Conservation (phyloP, 225 moss, liverwort and hornwort species). For the Sphagnum tenellum region DNA sequence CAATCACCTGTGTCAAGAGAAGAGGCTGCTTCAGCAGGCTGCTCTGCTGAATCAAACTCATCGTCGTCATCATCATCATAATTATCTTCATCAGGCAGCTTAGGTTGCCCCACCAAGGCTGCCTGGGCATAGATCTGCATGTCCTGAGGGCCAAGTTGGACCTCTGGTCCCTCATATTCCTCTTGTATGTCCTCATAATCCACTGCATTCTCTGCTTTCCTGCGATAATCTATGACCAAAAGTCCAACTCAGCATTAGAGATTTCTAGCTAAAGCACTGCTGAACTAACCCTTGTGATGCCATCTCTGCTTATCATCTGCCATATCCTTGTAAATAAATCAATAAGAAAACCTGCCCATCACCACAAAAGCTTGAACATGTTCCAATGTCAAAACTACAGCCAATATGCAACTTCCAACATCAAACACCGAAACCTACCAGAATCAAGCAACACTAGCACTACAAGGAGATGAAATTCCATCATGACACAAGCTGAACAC, state of each 20-base stretch:
- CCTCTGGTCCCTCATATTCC: conserved; percentile 88
- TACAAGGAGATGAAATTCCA: too few relatives aligned
- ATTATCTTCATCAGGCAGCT: conserved; percentile 72
- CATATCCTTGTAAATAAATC: too few relatives aligned
- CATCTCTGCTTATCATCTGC: too few relatives aligned
- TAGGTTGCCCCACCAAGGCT: conserved; percentile 65
- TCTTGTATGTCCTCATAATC: conserved; percentile 99
- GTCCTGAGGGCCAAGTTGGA: conserved; percentile 67
- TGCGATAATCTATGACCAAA: conserved; percentile 64
- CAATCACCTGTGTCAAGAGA: conserved; percentile 20
- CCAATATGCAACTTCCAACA: too few relatives aligned
- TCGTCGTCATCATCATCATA: conserved; percentile 95
- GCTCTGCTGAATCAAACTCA: conserved; percentile 37
- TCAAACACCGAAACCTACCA: too few relatives aligned
- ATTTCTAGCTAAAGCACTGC: not conserved
- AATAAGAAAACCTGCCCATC: too few relatives aligned
- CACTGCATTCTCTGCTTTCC: conserved; percentile 90
- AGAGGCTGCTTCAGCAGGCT: conserved; percentile 16
- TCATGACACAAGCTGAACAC: too few relatives aligned
- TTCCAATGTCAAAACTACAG: too few relatives aligned
- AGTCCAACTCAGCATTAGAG: not conserved
- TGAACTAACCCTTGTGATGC: too few relatives aligned
- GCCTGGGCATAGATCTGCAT: conserved; percentile 82
- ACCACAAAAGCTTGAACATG: too few relatives aligned
- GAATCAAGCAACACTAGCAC: too few relatives aligned